Percentiles rank a stretch among this genome's conserved stretches.
Conservation (phyloP, 768 basidiomycete species). For the Megacollybia marginata region DNA sequence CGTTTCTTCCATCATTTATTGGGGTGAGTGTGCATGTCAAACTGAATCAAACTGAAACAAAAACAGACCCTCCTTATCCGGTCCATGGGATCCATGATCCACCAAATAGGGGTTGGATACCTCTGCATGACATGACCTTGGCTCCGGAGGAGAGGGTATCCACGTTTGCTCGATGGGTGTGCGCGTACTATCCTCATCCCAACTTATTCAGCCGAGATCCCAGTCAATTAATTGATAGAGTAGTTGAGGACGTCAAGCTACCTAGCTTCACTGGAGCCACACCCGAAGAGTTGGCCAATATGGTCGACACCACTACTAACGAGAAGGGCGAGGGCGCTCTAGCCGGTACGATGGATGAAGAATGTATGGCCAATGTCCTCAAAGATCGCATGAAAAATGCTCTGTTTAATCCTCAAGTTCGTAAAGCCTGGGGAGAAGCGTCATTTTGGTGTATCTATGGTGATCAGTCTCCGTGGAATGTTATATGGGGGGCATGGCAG, state of each 20-base stretch:
- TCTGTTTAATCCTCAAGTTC: slow-evolving; percentile 7
- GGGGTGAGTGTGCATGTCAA: too few species aligned
- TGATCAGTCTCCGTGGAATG: slow-evolving; percentile 5
- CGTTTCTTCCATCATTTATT: too few species aligned
- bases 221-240: slow-evolving; percentile 3
- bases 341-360: background rate
- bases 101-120: too few species aligned
- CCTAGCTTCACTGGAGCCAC: slow-evolving; percentile 6
- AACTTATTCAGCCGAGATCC: slow-evolving; percentile 8
- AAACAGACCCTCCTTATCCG: too few species aligned
- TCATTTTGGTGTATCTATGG: slow-evolving; percentile 10
- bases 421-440: slow-evolving; percentile 6
- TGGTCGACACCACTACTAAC: slow-evolving; percentile 7
- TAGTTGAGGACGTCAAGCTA: background rate
- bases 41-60: too few species aligned
- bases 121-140: slow-evolving; percentile 12
- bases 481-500: slow-evolving; percentile 11
- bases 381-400: slow-evolving; percentile 3
- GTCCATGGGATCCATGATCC: too few species aligned
- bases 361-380: background rate
- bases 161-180: slow-evolving; percentile 17
- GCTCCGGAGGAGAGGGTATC: slow-evolving; percentile 8
- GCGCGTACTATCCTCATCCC: slow-evolving; percentile 10
- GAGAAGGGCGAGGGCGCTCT: slow-evolving; percentile 10
- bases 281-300: slow-evolving; percentile 3